phyloP scores from a whole-genome alignment of 441 rosid genomes.

The Brassica balearica region DNA sequence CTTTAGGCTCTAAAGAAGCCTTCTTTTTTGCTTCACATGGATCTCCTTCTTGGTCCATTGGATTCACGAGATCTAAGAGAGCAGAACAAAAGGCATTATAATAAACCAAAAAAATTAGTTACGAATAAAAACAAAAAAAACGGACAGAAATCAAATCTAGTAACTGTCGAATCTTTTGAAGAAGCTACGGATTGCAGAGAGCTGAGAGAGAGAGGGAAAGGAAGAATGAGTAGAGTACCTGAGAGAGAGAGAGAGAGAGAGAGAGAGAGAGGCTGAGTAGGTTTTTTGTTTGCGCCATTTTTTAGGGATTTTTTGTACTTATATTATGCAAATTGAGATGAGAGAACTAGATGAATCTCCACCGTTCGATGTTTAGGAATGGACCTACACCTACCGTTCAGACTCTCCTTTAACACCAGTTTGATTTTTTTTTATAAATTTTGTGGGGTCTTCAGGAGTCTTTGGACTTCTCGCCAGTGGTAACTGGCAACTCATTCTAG shows the following conservation, averaged over 20 bases:
- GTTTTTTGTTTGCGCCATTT: conserved; percentile 43
- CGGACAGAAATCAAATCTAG: not conserved
- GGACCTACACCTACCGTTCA: too few species aligned
- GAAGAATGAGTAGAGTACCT: conserved; percentile 32
- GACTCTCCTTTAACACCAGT: not conserved
- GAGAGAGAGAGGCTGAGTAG: conserved; percentile 30
- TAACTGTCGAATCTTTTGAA: not conserved
- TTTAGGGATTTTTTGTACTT: conserved; percentile 42
- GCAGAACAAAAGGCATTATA: conserved; percentile 1
- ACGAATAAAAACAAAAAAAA: not conserved
- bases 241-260: not conserved
- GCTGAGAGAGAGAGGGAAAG: conserved; percentile 18
- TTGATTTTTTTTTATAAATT: not conserved
- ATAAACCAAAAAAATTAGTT: not conserved
- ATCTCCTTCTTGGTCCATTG: conserved; percentile 37
- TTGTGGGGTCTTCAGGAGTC: not conserved
- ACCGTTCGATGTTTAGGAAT: conserved; percentile 1
- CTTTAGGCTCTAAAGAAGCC: conserved; percentile 52
- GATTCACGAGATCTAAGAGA: conserved; percentile 16
- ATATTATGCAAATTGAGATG: conserved; percentile 25
- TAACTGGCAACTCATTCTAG: not conserved
- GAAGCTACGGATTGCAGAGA: not conserved
- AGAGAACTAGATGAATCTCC: not conserved
- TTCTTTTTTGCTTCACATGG: conserved; percentile 30
- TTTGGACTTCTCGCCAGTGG: not conserved